Conservation (phyloP, 140 eudicot species). For the Anethum foeniculum region DNA sequence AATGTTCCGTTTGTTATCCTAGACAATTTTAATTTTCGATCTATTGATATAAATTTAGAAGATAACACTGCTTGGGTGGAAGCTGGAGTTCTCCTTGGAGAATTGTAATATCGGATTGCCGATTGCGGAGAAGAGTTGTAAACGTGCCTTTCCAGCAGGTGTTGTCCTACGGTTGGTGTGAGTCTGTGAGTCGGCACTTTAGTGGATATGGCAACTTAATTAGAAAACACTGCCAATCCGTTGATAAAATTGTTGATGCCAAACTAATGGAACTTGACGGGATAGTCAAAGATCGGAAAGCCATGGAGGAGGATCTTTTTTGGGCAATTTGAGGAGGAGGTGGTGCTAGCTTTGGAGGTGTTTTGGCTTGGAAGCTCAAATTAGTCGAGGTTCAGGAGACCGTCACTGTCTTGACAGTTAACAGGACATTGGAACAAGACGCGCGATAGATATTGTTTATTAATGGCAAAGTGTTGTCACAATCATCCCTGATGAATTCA, state of each 20-base stretch:
- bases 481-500: slow-evolving; percentile 1
- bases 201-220: slow-evolving; percentile 25
- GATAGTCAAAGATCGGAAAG: no score
- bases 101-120: slow-evolving; percentile 30
- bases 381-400: slow-evolving; percentile 27
- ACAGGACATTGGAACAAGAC: slow-evolving; percentile 27
- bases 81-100: slow-evolving; percentile 30
- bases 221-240: slow-evolving; percentile 24
- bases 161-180: no score
- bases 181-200: no score
- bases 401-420: slow-evolving; percentile 23
- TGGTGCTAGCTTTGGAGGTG: background rate
- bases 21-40: slow-evolving; percentile 23
- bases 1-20: slow-evolving; percentile 25
- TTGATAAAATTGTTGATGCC: slow-evolving; percentile 36
- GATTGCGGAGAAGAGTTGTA: slow-evolving; percentile 12
- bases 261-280: slow-evolving; percentile 23
- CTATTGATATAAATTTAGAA: slow-evolving; percentile 12
- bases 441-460: slow-evolving; percentile 18
- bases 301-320: no score
- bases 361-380: background rate
- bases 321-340: no score
- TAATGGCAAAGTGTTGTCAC: slow-evolving; percentile 27
- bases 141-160: slow-evolving; percentile 32
- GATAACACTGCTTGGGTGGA: slow-evolving; percentile 28